These are phyloP conservation scores for Fagus crenata DNA, from an alignment of 306 rosid species.

Conservation along the genomic window DNA sequence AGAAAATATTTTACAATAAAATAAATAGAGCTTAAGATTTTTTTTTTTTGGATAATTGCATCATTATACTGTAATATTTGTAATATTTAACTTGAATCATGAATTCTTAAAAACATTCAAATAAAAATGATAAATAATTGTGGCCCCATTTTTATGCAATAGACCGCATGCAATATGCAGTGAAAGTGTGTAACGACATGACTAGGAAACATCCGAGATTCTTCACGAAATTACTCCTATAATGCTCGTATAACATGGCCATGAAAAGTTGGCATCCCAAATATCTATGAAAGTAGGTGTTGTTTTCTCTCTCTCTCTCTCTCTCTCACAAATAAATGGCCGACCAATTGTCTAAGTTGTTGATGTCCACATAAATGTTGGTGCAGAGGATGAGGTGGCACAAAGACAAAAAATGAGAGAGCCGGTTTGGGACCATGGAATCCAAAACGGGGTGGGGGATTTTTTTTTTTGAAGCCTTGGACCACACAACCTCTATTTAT, in stretches of 20 bases:
- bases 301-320: not conserved
- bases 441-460: not conserved
- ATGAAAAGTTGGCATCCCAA: not conserved
- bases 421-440: not conserved
- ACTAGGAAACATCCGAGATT: not conserved
- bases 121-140: not conserved
- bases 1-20: no score
- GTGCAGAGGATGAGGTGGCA: not conserved
- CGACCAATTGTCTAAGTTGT: not conserved
- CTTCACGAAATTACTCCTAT: not conserved
- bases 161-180: not conserved
- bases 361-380: not conserved
- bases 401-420: not conserved
- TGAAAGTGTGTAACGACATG: no score
- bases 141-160: not conserved
- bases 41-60: no score
- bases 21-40: no score
- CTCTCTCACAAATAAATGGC: conserved; percentile 1
- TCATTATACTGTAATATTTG: no score
- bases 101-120: no score
- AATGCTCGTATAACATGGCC: not conserved
- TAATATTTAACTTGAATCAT: no score
- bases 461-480: not conserved
- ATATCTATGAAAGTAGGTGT: not conserved
- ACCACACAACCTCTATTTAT: conserved; percentile 2